Evolutionary conservation across 306 rosid species (phyloP), one percentile per base, ranked within the genome.

Genomic region (Cucumis melo): DNA sequence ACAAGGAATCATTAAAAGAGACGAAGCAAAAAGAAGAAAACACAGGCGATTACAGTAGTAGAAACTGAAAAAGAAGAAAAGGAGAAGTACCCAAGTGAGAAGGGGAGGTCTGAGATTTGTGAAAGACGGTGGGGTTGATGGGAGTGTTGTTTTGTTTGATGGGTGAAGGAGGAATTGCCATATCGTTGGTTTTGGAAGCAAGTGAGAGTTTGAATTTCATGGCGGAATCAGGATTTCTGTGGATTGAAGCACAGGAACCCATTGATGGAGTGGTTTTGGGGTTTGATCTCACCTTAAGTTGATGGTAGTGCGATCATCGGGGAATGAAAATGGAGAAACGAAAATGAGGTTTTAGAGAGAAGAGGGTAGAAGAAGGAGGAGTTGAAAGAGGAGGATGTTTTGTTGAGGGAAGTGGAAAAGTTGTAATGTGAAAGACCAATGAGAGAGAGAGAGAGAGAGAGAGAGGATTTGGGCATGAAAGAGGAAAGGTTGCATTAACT

Each of bases 231-330:
- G 88, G 74, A 80, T 81, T 86, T 80, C 85, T 80, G 9, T 87
- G 86, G 3, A 84, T 75, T 23, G 97, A 94, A 76, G 60, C 86
- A 78, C 91, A 90, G 3, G 85, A 86, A 82, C 97, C 99, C 97
- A 94, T 94, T 17, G 76, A 76, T 79, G 12, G 19, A 5, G 5
- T 19, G 56, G 10, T 8, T 63, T 17, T 63, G 24, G 8, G 8
- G 2, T 63, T 6, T 13, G 86, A 23, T 80, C 77, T 53, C 53
- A 1, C 23, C 41, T 63, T 44, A 85, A 81, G 65, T 34, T 61
- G 68, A 83, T 44, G 74, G 59, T 72, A 44, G 53, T 79, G 74
- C 29, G 85, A 83, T 81, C 89, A 88, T 81, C 83, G 78, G 80
- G 53, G 42, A 71, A 19, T 46, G 56, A 59, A 74, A 78, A 27